Base-by-base conservation (phyloP, 139 green algal species). In the Chlamydomonas asymmetrica region DNA sequence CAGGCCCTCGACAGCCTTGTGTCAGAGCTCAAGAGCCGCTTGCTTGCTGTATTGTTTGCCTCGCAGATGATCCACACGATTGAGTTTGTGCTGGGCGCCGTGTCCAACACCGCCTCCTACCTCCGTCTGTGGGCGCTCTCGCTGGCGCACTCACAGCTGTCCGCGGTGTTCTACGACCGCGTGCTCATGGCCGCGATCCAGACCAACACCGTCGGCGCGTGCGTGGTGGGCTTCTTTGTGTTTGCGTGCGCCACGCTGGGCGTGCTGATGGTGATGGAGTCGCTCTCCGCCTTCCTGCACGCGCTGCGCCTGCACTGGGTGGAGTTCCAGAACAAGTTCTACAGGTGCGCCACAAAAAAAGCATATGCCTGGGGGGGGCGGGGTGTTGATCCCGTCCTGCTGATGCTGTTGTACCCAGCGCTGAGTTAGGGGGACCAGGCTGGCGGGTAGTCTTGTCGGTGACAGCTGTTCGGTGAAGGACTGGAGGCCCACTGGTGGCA, bases 41-140 rank as follows among this genome's bases (percentile, higher is more conserved):
- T n/a, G n/a, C n/a, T n/a, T n/a, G n/a, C n/a, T n/a, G n/a, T n/a
- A n/a, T n/a, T n/a, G n/a, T n/a, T n/a, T 57, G 49, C 18, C 49
- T 57, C 27, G 40, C 54, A 98, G 87, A 94, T 93, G 86, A 93
- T 95, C 48, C 80, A 85, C 74, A 85, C 80, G 23, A 85, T 85
- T 57, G 96, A 99, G 89, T 99, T 99, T 82, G 96, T 98, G 69
- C 90, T 99, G 78, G 96, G 96, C 7, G 95, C 96, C 29, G 92
- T 99, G n/a, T 97, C 90, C 75, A 99, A 99, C 90, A 99, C 96
- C 8, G 96, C 96, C 32, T 96, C 88, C n/a, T 99, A 99, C 84
- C 88, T 99, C 70, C 94, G 96, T 34, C 89, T 99, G 66, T 99
- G 96, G 96, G 96, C 96, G 22, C 89, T 99, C 35, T 94, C 91